Evolutionary conservation across 2,329 filamentous ascomycete species (phyloP).

Genomic region (Samsoniella hepiali): DNA sequence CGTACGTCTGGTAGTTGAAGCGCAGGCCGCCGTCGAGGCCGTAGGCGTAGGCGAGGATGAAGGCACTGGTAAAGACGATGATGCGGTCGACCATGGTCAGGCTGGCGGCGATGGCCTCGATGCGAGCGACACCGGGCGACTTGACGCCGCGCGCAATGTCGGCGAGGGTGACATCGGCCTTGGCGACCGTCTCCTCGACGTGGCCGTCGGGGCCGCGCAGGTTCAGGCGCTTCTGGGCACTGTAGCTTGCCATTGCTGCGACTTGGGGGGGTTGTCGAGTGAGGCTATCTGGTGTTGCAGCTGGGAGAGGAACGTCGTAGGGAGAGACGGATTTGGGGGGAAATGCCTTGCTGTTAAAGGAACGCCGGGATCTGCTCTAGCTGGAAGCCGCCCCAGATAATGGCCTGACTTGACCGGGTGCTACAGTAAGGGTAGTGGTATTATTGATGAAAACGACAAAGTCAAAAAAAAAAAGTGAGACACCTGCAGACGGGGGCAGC

Average conservation of each 20-base stretch:
- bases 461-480: constrained; percentile 2
- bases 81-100: constrained; percentile 46
- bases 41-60: constrained; percentile 58
- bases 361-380: neutral
- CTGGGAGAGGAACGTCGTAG: neutral
- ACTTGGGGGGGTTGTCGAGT: neutral
- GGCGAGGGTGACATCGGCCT: constrained; percentile 27
- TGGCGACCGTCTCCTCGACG: constrained; percentile 19
- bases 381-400: neutral
- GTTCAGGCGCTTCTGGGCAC: constrained; percentile 12
- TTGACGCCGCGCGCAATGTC: constrained; percentile 26
- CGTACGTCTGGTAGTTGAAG: constrained; percentile 52
- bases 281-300: neutral
- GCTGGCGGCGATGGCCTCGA: constrained; percentile 49
- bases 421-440: neutral
- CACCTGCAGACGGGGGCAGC: neutral
- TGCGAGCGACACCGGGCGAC: constrained; percentile 48
- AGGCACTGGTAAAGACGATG: constrained; percentile 53
- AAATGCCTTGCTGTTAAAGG: neutral
- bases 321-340: no score
- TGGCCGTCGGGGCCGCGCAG: constrained; percentile 4
- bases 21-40: constrained; percentile 51
- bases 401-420: neutral
- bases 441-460: constrained; percentile 6
- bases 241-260: constrained; percentile 13